phyloP scores from a whole-genome alignment of 2,329 filamentous ascomycete species.

The Ramichloridium luteum region DNA sequence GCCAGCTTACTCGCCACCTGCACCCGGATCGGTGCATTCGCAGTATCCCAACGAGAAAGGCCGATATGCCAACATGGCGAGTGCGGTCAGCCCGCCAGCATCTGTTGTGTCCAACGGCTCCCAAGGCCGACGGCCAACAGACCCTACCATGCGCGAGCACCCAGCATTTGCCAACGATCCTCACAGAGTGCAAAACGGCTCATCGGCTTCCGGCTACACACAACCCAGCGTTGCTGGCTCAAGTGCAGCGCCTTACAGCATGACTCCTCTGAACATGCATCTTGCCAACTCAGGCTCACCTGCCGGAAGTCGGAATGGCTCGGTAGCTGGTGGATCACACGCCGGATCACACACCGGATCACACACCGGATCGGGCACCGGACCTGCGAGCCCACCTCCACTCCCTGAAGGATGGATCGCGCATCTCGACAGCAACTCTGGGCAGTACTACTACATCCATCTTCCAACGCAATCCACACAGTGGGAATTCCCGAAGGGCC shows the following conservation, averaged over 20 bases:
- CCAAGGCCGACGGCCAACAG: conserved; percentile 18
- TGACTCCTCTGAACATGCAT: conserved; percentile 33
- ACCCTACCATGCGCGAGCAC: conserved; percentile 47
- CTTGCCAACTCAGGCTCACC: too few relatives aligned
- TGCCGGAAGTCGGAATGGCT: too few relatives aligned
- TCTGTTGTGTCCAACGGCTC: conserved; percentile 14
- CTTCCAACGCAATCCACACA: conserved; percentile 89
- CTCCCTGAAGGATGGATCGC: conserved; percentile 97
- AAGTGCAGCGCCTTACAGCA: conserved; percentile 15
- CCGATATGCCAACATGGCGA: conserved; percentile 36
- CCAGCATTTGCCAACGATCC: conserved; percentile 85
- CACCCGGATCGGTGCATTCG: conserved; percentile 33
- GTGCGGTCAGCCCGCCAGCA: conserved; percentile 18
- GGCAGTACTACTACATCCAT: conserved; percentile 98
- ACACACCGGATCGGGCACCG: conserved; percentile 31
- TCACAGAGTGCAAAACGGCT: too few relatives aligned
- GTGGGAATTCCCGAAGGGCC: conserved; percentile 97
- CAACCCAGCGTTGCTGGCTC: conserved; percentile 30
- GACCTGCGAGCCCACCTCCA: conserved; percentile 76
- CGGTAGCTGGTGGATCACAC: conserved; percentile 23
- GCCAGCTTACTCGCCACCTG: conserved; percentile 65
- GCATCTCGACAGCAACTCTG: conserved; percentile 86
- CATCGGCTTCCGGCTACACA: conserved; percentile 16
- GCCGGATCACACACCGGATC: conserved; percentile 1
- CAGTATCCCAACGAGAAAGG: conserved; percentile 69